Evolutionary conservation across 164 flowering plant species (phyloP), one percentile per base, ranked within the genome.

Genomic region (Sedum album): DNA sequence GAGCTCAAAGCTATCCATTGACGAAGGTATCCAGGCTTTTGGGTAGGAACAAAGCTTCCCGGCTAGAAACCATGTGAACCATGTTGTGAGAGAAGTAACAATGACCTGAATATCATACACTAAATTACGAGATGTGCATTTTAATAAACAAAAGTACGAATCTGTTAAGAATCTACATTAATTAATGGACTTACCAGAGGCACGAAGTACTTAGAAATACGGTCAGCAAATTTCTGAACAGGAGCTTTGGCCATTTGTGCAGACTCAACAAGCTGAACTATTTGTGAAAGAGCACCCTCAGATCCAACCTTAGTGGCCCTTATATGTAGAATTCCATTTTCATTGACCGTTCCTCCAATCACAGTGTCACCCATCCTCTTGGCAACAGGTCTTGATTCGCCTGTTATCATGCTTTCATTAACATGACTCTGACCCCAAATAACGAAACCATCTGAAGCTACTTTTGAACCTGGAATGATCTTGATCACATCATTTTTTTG

Each of bases 211-310:
- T 84, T 93, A 25, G 98, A 90, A 69, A 89, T 87, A 28, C 85
- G 82, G 62, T 93, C 98, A 28, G 98, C 96, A 75, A 93, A 78
- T 68, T 91, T 93, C 75, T 93, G 98, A 0, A 91, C 92, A 4
- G 98, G 98, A 72, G 98, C 98, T 81, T 88, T 93, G 46, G 93
- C 92, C 94, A 91, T 80, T 77, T 93, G 98, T 6, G 97, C 98
- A 15, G 97, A 83, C 72, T 93, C 98, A 36, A 93, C 96, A 14
- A 93, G 84, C 26, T 87, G 80, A 77, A 91, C 91, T 72, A 93
- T 93, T 75, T 89, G 97, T 3, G 96, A 81, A n/a, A 93, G 85
- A 68, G 96, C 89, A 73, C 88, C 89, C 70, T 91, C 96, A 53
- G 97, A 86, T 20, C 98, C 98, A 72, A 93, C 88, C 73, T 78